Percentiles rank a stretch among this genome's conserved stretches.
These are phyloP conservation scores for Yamadazyma diddensiae DNA, from an alignment of 1,139 yeast species.

Conservation along the genomic window DNA sequence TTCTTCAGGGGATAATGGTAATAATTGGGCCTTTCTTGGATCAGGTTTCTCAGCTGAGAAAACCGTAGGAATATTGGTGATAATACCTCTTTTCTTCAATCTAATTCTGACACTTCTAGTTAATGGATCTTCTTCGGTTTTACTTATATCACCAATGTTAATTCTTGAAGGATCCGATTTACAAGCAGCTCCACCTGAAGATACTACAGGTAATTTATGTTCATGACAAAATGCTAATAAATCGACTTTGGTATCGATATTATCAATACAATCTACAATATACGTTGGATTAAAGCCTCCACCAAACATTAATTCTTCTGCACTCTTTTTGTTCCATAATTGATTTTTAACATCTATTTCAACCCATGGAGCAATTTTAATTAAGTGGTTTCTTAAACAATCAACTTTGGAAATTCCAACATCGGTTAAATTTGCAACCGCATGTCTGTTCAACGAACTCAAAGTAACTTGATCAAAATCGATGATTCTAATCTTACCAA, in stretches of 20 bases:
- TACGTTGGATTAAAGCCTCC: constrained; percentile 61
- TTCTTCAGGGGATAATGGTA: constrained; percentile 82
- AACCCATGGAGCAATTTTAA: constrained; percentile 87
- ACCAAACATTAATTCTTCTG: constrained; percentile 56
- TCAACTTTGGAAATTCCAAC: constrained; percentile 90
- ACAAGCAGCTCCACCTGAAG: constrained; percentile 97
- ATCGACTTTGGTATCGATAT: constrained; percentile 92
- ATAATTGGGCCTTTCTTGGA: constrained; percentile 81
- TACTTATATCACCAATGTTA: constrained; percentile 43
- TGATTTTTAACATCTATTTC: constrained; percentile 73
- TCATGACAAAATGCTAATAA: constrained; percentile 69
- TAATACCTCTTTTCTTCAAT: constrained; percentile 73
- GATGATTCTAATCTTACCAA: constrained; percentile 70
- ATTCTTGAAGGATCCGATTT: constrained; percentile 48
- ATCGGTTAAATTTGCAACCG: constrained; percentile 83
- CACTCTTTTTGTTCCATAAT: constrained; percentile 68
- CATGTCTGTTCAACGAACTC: constrained; percentile 88
- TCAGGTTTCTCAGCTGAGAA: constrained; percentile 96
- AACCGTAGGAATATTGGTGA: constrained; percentile 77
- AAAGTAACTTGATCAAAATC: constrained; percentile 96
- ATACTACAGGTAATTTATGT: constrained; percentile 59
- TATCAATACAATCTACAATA: constrained; percentile 92
- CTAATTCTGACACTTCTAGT: constrained; percentile 86
- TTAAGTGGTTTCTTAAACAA: constrained; percentile 63
- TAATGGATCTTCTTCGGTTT: constrained; percentile 87